Conservation (phyloP, 2,329 filamentous ascomycete species). For the Aspergillus brasiliensis region DNA sequence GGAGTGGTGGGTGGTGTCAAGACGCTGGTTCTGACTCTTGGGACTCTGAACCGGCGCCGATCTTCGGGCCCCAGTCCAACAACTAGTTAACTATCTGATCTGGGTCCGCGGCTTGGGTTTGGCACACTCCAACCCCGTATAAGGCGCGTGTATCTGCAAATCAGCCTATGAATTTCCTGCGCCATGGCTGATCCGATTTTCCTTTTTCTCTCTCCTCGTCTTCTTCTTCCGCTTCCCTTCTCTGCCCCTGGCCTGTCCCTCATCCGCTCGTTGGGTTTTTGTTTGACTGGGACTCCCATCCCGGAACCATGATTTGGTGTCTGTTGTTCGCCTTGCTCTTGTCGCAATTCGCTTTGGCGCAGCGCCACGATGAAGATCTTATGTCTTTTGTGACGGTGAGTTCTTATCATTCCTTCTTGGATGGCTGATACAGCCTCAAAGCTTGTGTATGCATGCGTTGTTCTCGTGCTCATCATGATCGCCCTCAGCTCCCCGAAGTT, state of each 20-base stretch:
- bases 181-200: neutral
- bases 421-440: no score
- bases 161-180: neutral
- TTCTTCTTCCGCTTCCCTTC: neutral
- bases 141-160: neutral
- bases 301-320: neutral
- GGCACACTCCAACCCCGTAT: neutral
- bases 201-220: neutral
- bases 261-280: neutral
- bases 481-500: conserved; percentile 26
- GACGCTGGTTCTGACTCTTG: neutral
- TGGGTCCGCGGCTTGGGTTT: neutral
- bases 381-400: conserved; percentile 23
- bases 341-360: neutral
- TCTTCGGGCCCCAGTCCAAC: neutral
- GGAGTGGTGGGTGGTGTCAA: no score
- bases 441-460: no score
- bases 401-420: neutral
- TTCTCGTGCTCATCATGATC: neutral
- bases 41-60: neutral
- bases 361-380: conserved; percentile 15
- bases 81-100: neutral
- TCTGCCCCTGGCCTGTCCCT: no score
- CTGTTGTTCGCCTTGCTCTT: neutral
- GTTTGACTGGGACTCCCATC: neutral